phyloP scores from a whole-genome alignment of 1,284 basidiomycete genomes.

The Omphalotus olearius region DNA sequence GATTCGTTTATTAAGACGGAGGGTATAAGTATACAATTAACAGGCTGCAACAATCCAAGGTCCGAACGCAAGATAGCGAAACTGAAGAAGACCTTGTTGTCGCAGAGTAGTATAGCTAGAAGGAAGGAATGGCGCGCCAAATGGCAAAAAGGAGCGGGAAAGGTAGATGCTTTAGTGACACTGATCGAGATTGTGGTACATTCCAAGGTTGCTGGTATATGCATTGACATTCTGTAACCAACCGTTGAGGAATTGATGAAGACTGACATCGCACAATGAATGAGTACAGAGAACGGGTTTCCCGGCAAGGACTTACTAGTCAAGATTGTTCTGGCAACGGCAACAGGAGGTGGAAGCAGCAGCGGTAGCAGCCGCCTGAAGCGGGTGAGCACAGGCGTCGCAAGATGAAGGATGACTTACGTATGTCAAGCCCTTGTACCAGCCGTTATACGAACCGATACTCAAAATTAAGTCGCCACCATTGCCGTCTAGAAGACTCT shows the following conservation, averaged over 20 bases:
- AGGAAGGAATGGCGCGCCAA: background rate
- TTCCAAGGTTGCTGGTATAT: slow-evolving; percentile 49
- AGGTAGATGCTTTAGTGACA: slow-evolving; percentile 29
- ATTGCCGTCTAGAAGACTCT: slow-evolving; percentile 44
- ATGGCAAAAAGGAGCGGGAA: background rate
- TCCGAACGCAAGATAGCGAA: background rate
- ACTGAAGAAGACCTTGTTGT: too few species aligned
- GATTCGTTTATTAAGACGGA: background rate
- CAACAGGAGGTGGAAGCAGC: slow-evolving; percentile 55
- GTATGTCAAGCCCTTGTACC: slow-evolving; percentile 58
- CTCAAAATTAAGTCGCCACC: slow-evolving; percentile 58
- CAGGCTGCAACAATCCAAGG: background rate
- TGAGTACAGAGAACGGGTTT: slow-evolving; percentile 1
- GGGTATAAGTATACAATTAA: background rate
- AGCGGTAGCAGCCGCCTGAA: slow-evolving; percentile 53
- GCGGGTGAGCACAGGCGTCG: slow-evolving; percentile 11
- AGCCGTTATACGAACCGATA: slow-evolving; percentile 81
- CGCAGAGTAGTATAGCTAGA: background rate
- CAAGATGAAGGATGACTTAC: slow-evolving; percentile 31
- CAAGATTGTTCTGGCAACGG: slow-evolving; percentile 72
- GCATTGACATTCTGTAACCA: slow-evolving; percentile 69
- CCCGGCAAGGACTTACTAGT: slow-evolving; percentile 50
- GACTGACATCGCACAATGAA: slow-evolving; percentile 39
- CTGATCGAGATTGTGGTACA: slow-evolving; percentile 64
- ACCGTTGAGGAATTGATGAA: slow-evolving; percentile 77